Percentiles rank a stretch among this genome's conserved stretches.
phyloP scores from a whole-genome alignment of 2,329 filamentous ascomycete genomes.

The Fusarium redolens region DNA sequence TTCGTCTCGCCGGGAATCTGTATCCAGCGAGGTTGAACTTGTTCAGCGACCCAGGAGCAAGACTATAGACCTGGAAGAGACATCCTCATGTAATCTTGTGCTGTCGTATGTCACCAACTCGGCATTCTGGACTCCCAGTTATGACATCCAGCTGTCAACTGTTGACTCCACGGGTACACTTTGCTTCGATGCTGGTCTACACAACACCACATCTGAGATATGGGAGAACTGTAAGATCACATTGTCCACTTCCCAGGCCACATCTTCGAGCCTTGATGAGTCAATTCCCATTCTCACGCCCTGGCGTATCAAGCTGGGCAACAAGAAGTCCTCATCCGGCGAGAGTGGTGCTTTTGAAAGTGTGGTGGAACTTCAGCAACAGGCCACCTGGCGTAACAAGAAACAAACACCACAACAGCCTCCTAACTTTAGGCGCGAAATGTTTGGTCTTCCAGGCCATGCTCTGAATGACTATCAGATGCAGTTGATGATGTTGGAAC shows the following conservation, averaged over 20 bases:
- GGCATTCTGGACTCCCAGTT: conserved; percentile 70
- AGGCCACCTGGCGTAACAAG: conserved; percentile 44
- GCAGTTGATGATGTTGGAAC: conserved; percentile 87
- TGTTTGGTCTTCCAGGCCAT: conserved; percentile 12
- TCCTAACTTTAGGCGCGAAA: not conserved
- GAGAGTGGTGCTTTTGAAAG: conserved; percentile 52
- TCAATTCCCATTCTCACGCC: conserved; percentile 64
- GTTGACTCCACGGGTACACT: conserved; percentile 63
- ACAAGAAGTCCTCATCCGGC: conserved; percentile 32
- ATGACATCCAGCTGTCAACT: conserved; percentile 71
- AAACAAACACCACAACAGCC: conserved; percentile 54
- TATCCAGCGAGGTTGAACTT: conserved; percentile 65
- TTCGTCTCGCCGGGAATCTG: conserved; percentile 62
- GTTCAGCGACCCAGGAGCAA: conserved; percentile 53
- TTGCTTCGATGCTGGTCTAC: conserved; percentile 71
- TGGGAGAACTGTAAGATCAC: conserved; percentile 71
- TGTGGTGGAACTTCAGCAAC: conserved; percentile 52
- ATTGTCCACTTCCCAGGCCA: conserved; percentile 72
- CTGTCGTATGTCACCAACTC: conserved; percentile 69
- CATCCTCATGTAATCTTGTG: conserved; percentile 57
- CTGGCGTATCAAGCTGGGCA: conserved; percentile 66
- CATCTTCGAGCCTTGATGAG: conserved; percentile 66
- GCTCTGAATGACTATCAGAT: conserved; percentile 76
- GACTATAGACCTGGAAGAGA: conserved; percentile 30
- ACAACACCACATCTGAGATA: conserved; percentile 71